A percentile compares a stretch with the other conserved stretches of the same genome.
Conservation (phyloP, 2,329 filamentous ascomycete species). For the Raffaelea arxii region DNA sequence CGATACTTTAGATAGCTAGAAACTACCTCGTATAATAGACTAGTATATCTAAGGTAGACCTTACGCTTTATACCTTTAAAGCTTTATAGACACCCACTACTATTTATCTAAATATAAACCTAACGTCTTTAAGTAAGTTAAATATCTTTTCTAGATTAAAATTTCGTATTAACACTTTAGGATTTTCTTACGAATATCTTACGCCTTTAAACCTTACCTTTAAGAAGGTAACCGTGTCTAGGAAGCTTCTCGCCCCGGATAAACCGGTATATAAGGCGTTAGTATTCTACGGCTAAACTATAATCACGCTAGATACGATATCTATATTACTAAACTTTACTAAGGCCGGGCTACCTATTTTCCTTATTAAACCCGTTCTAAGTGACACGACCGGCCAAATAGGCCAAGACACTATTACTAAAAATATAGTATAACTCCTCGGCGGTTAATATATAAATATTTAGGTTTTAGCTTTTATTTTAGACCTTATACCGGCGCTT, state of each 20-base stretch:
- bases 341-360: constrained; percentile 12
- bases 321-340: constrained; percentile 13
- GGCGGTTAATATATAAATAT: not conserved
- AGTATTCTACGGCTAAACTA: constrained; percentile 13
- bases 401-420: constrained; percentile 21
- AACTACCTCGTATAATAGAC: constrained; percentile 4
- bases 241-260: constrained; percentile 11
- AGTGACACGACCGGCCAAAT: constrained; percentile 16
- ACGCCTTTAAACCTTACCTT: constrained; percentile 4
- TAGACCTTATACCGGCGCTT: not conserved
- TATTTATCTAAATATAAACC: constrained; percentile 3
- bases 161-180: not conserved
- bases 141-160: not conserved
- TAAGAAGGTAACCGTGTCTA: constrained; percentile 4
- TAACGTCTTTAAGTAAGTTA: not conserved
- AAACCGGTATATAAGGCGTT: constrained; percentile 16
- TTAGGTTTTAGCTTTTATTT: not conserved
- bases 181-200: constrained; percentile 2
- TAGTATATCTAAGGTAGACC: constrained; percentile 7
- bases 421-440: constrained; percentile 8
- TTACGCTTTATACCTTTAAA: constrained; percentile 9
- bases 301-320: constrained; percentile 10
- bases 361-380: constrained; percentile 10
- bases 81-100: constrained; percentile 7
- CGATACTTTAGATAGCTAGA: constrained; percentile 6